These are phyloP conservation scores for Peniophora sp. DNA, from an alignment of 1,284 basidiomycete genomes.

Conservation along the genomic window DNA sequence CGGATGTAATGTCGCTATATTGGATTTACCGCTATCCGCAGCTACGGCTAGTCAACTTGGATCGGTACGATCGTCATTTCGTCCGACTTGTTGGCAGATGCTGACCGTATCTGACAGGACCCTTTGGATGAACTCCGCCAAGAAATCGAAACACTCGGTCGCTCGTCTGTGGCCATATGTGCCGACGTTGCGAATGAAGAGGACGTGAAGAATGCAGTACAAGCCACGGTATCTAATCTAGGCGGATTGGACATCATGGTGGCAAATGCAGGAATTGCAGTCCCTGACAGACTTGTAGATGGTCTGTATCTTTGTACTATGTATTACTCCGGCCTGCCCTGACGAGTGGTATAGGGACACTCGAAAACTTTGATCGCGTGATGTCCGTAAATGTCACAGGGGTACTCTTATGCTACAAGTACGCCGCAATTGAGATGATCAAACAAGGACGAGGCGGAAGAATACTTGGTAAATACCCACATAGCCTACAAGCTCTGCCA, in stretches of 20 bases:
- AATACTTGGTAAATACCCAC: not conserved
- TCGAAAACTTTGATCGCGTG: not conserved
- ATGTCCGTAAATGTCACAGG: not conserved
- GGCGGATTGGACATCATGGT: not conserved
- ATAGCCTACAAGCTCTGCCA: no score
- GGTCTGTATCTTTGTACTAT: not conserved
- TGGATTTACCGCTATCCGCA: slow-evolving; percentile 12
- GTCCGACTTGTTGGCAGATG: no score
- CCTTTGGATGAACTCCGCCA: slow-evolving; percentile 5
- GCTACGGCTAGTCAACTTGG: no score
- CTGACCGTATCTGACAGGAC: no score
- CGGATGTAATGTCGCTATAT: not conserved
- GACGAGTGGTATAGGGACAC: not conserved
- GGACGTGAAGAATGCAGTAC: not conserved
- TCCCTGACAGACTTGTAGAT: not conserved
- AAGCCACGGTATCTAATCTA: not conserved
- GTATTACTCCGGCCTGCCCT: not conserved
- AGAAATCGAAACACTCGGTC: slow-evolving; percentile 11
- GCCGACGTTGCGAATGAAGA: not conserved
- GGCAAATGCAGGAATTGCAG: not conserved
- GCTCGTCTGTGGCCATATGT: not conserved
- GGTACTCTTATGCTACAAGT: not conserved
- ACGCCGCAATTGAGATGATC: not conserved
- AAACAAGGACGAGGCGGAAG: not conserved
- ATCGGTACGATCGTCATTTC: no score